These are phyloP conservation scores for Cladorrhinum sp. DNA, from an alignment of 2,329 filamentous ascomycete genomes.

Conservation along the genomic window DNA sequence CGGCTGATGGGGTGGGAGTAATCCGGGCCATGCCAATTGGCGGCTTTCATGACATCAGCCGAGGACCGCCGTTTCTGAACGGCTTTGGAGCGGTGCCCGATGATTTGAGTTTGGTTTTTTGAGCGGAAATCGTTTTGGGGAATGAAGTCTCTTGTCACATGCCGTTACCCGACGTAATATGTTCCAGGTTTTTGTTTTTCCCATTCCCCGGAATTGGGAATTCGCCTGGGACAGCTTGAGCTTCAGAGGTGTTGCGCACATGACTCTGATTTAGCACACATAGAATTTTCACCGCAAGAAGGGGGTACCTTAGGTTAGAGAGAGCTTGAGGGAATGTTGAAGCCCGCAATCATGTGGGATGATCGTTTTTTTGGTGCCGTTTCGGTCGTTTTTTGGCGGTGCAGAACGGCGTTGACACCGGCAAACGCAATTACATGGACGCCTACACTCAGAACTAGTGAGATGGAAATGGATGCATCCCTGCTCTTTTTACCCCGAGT, in stretches of 20 bases:
- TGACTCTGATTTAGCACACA: too few species aligned
- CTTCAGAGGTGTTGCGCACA: not conserved
- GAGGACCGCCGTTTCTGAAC: slow-evolving; percentile 15
- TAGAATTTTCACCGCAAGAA: not conserved
- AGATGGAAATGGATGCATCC: not conserved
- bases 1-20: slow-evolving; percentile 17
- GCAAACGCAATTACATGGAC: not conserved
- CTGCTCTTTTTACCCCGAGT: not conserved
- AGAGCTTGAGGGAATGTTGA: too few species aligned
- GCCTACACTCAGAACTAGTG: too few species aligned
- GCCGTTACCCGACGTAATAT: not conserved
- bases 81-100: not conserved
- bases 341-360: not conserved
- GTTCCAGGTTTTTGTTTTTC: not conserved
- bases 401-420: not conserved
- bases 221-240: too few species aligned
- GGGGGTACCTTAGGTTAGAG: too few species aligned
- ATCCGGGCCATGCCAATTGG: slow-evolving; percentile 18
- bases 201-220: not conserved
- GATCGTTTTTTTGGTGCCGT: not conserved
- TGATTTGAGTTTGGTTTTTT: not conserved
- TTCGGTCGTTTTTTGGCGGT: not conserved
- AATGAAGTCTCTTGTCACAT: not conserved
- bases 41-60: slow-evolving; percentile 26
- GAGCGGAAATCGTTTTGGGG: not conserved